phyloP scores from a whole-genome alignment of 441 rosid genomes.

The Aleurites moluccanus region DNA sequence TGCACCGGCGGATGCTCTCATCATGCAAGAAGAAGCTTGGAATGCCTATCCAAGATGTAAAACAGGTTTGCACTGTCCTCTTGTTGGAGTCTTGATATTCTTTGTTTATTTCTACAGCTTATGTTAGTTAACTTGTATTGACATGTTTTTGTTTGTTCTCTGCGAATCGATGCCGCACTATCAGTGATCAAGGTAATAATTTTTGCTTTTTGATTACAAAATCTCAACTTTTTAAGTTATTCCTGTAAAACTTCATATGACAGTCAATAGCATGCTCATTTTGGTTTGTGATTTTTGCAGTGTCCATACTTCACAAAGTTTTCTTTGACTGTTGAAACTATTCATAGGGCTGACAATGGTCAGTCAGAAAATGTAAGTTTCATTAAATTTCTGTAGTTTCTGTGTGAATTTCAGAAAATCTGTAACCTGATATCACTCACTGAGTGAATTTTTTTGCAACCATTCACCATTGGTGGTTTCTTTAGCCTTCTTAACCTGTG shows the following conservation, averaged over 20 bases:
- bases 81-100: neutral
- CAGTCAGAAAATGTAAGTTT: conserved; percentile 59
- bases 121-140: conserved; percentile 19
- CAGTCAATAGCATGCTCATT: conserved; percentile 2
- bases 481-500: conserved; percentile 23
- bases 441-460: neutral
- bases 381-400: neutral
- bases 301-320: conserved; percentile 68
- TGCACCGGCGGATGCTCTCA: conserved; percentile 64
- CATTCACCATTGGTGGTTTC: neutral
- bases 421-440: neutral
- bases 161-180: conserved; percentile 22
- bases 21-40: conserved; percentile 77
- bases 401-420: neutral
- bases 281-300: conserved; percentile 37
- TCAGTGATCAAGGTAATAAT: conserved; percentile 62
- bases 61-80: conserved; percentile 41
- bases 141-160: conserved; percentile 24
- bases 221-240: neutral
- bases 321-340: conserved; percentile 56
- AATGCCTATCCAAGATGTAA: conserved; percentile 71
- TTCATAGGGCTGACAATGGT: conserved; percentile 58
- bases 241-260: neutral
- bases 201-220: neutral
- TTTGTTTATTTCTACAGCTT: neutral